Evolutionary conservation across 805 yeast species (phyloP).

Genomic region (Candida multigemmis): DNA sequence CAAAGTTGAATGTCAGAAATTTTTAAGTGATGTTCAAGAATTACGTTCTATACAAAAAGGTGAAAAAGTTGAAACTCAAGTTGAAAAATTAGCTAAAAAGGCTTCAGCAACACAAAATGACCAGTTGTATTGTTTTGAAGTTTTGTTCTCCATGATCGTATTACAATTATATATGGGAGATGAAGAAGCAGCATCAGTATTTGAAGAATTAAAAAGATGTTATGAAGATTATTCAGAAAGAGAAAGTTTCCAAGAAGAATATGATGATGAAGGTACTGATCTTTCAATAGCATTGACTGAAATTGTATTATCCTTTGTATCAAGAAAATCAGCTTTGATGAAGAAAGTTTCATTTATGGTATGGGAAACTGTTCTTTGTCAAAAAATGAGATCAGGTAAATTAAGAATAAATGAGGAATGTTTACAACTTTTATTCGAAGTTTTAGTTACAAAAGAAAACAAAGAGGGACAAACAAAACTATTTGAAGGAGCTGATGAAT

Average conservation of each 20-base stretch:
- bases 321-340: conserved; percentile 23
- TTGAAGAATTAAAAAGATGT: conserved; percentile 63
- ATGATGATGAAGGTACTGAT: conserved; percentile 21
- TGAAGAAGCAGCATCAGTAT: conserved; percentile 63
- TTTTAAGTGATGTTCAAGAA: too few species aligned
- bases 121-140: conserved; percentile 59
- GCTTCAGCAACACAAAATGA: conserved; percentile 17
- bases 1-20: conserved; percentile 34
- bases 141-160: conserved; percentile 66
- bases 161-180: conserved; percentile 73
- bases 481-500: conserved; percentile 50
- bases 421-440: conserved; percentile 25
- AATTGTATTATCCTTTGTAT: conserved; percentile 38
- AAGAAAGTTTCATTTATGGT: conserved; percentile 28
- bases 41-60: too few species aligned
- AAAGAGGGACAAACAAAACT: conserved; percentile 69
- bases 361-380: conserved; percentile 33
- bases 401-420: conserved; percentile 19
- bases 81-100: conserved; percentile 10
- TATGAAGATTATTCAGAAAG: too few species aligned
- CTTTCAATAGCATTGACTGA: conserved; percentile 28
- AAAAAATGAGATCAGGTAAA: conserved; percentile 14
- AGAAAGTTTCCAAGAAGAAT: conserved; percentile 23
- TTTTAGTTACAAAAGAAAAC: conserved; percentile 55
- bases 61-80: conserved; percentile 31